A percentile compares a stretch with the other conserved stretches of the same genome.
phyloP scores from a whole-genome alignment of 129 eudicot genomes.

The Smallanthus sonchifolius region DNA sequence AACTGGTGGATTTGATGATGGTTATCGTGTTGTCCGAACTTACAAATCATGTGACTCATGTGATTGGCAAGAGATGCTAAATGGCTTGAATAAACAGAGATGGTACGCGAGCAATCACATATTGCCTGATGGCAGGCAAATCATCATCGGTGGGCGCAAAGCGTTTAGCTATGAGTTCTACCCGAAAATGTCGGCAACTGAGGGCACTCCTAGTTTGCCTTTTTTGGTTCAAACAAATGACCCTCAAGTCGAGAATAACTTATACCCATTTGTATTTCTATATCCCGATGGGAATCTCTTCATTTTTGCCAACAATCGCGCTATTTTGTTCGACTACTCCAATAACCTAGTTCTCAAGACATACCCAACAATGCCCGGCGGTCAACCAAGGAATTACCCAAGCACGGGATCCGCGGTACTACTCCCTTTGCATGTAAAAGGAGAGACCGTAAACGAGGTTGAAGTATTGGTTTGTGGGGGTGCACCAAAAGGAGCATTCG shows the following conservation, averaged over 20 bases:
- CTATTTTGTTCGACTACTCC: conserved; percentile 53
- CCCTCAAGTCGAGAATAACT: conserved; percentile 52
- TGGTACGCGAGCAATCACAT: conserved; percentile 81
- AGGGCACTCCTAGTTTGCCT: conserved; percentile 28
- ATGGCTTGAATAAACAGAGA: conserved; percentile 32
- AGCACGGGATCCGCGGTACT: conserved; percentile 75
- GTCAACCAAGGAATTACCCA: conserved; percentile 75
- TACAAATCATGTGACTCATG: conserved; percentile 42
- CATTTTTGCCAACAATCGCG: conserved; percentile 73
- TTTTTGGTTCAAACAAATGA: conserved; percentile 58
- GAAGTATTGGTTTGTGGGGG: conserved; percentile 79
- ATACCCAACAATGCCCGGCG: conserved; percentile 62
- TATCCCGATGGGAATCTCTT: conserved; percentile 67
- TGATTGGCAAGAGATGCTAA: conserved; percentile 54
- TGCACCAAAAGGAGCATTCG: conserved; percentile 53
- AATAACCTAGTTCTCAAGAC: conserved; percentile 42
- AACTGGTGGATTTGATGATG: conserved; percentile 75
- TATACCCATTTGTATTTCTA: conserved; percentile 76
- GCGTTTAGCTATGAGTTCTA: conserved; percentile 61
- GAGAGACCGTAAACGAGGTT: conserved; percentile 17
- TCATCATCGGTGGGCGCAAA: conserved; percentile 71
- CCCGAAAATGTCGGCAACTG: conserved; percentile 39
- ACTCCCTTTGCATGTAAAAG: conserved; percentile 45
- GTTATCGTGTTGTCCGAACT: conserved; percentile 42
- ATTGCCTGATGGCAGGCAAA: conserved; percentile 57